Evolutionary conservation across 352 stramenopile species (phyloP).

Genomic region (Phytophthora sansomeana): DNA sequence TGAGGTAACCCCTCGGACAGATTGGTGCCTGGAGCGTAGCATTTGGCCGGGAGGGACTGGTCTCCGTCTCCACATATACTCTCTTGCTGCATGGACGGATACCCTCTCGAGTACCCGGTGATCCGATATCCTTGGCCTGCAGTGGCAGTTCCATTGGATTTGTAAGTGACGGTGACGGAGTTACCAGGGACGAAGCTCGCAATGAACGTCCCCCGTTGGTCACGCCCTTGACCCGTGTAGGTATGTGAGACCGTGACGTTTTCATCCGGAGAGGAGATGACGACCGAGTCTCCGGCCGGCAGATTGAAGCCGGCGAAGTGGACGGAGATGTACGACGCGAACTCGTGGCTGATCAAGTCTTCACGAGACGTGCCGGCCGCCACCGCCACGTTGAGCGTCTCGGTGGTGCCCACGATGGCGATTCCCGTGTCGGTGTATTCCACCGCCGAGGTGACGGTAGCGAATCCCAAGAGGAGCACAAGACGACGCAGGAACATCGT

Average conservation of each 20-base stretch:
- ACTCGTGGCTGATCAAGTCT: constrained; percentile 53
- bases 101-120: constrained; percentile 52
- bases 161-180: constrained; percentile 58
- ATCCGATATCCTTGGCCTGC: constrained; percentile 46
- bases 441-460: constrained; percentile 5
- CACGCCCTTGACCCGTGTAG: constrained; percentile 50
- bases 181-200: constrained; percentile 52
- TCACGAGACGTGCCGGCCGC: constrained; percentile 33
- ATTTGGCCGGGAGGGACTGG: constrained; percentile 62
- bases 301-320: constrained; percentile 65
- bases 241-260: constrained; percentile 32
- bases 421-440: constrained; percentile 47
- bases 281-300: constrained; percentile 54
- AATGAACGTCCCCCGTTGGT: constrained; percentile 50
- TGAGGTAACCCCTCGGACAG: constrained; percentile 36
- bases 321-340: constrained; percentile 62
- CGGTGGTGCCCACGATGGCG: constrained; percentile 46
- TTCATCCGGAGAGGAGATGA: constrained; percentile 47
- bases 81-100: constrained; percentile 40
- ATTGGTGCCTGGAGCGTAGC: constrained; percentile 40
- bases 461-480: constrained; percentile 20
- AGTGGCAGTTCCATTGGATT: constrained; percentile 16
- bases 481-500: constrained; percentile 21
- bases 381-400: constrained; percentile 39
- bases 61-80: constrained; percentile 62